Base-by-base conservation (phyloP, 75 land plant genomes). In the Selaginella tamariscina region DNA sequence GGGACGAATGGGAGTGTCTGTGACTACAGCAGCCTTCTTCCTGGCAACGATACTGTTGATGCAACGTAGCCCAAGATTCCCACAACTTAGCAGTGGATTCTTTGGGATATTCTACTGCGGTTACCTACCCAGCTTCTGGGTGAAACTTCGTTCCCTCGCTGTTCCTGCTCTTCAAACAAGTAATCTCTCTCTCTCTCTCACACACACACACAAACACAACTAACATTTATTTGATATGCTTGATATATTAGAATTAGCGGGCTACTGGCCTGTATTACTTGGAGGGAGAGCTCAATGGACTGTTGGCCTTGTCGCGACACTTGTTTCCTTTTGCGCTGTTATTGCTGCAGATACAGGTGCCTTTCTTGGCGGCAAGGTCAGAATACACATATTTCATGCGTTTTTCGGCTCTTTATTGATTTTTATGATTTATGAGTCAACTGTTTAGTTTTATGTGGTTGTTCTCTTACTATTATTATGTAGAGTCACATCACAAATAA, bases 101-200 rank as follows among this genome's bases (percentile, higher is more conserved):
- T 94, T 94, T 84, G 96, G 98, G 32, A 68, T 94, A 26, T 94
- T 94, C 72, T 94, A 94, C 69, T 86, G 91, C 71, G 96, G 96
- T 22, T 89, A 89, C 72, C 84, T 94, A 69, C 98, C 98, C 64
- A 81, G 91, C 71, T 94, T 94, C 71, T 94, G 98, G 98, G 83
- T 94, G 62, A 94, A 94, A 71, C 87, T 94, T 54, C 91, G 96
- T 24, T 84, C 86, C 32, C 66, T 87, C 59, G 82, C 86, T 56
- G 96, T 73, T 32, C 98, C 98, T 33, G 88, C 98, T 24, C 54
- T 94, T 33, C 81, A 82, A 72, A 87, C 96, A 5, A 79, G 98
- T 93, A 79, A 28, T 71, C 67, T 39, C 49, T 5, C 54, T 22
- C 24, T 60, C 13, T 55, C 28, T 32, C 30, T 39, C 27, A n/a